Evolutionary conservation across 371 early-diverging fungal genomes (phyloP), one percentile per base, ranked within the genome.

Genomic region (Nematocida ironsii): DNA sequence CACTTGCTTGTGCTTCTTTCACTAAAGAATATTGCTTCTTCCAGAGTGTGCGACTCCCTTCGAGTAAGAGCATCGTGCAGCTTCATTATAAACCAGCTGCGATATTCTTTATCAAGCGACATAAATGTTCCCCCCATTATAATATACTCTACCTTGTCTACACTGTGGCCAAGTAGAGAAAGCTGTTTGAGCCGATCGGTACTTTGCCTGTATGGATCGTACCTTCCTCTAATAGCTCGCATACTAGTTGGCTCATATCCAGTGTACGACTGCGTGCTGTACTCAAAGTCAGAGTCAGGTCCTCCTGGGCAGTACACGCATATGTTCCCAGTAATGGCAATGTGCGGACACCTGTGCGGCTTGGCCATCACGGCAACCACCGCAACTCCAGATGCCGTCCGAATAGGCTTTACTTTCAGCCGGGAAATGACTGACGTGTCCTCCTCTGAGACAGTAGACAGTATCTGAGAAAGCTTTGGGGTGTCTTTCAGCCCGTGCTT

Each of bases 281-380:
- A 99, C 88, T 99, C 99, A 87, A 99, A 99, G 87, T 98, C 98
- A 3, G 96, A 95, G 87, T 99, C 99, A 11, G 98, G 98, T 0
- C 99, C 99, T 67, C 99, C 99, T 39, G 99, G 98, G 85, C 99
- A 97, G 88, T 98, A 95, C 6, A 87, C 96, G 86, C 99, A 99
- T 78, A 99, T 95, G 86, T 99, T 97, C 78, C 97, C 97, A 1
- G 99, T 98, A 91, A 97, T 92, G 57, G 98, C 97, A 86, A 99
- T 97, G 84, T 99, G 99, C 54, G 99, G 99, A 84, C 99, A 99
- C 80, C 99, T 88, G 86, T 99, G 99, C 47, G 99, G 99, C 87
- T 98, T 99, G 89, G 97, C 97, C 99, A 99, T 99, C 39, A 99
- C 98, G 47, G 99, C 99, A 0, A 99, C 98, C 6, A 99, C 96